Percentiles rank a stretch among this genome's conserved stretches.
Conservation (phyloP, 768 basidiomycete species). For the Cyathus striatus region DNA sequence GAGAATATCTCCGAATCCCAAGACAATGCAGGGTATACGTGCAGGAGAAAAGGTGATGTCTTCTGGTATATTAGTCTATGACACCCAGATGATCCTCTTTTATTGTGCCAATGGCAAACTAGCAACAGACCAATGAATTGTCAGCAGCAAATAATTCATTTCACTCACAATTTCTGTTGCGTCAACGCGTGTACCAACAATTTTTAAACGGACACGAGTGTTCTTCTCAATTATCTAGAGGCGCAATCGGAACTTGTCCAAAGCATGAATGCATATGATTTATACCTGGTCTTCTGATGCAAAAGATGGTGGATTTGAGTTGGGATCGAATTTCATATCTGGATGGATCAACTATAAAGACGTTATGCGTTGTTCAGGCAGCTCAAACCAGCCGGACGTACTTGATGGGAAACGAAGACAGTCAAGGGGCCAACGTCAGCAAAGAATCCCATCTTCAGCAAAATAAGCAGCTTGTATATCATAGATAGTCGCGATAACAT, state of each 20-base stretch:
- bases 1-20: too few relatives aligned
- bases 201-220: slow-evolving; percentile 87
- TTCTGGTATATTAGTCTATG: slow-evolving; percentile 77
- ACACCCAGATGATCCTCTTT: slow-evolving; percentile 98
- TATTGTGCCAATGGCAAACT: slow-evolving; percentile 98
- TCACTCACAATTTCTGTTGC: slow-evolving; percentile 90
- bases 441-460: slow-evolving; percentile 91
- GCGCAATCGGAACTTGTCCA: neutral
- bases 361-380: neutral
- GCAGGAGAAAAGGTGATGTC: too few relatives aligned
- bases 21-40: too few relatives aligned
- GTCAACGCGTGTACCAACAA: slow-evolving; percentile 97
- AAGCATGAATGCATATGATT: slow-evolving; percentile 1
- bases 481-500: neutral
- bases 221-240: slow-evolving; percentile 88
- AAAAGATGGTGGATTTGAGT: slow-evolving; percentile 95
- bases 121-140: neutral
- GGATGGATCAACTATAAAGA: slow-evolving; percentile 77
- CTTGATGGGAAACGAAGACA: slow-evolving; percentile 95
- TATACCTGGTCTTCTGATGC: slow-evolving; percentile 85
- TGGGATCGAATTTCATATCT: slow-evolving; percentile 93
- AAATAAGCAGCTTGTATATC: neutral
- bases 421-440: slow-evolving; percentile 92
- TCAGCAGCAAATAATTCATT: slow-evolving; percentile 1
- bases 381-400: too few relatives aligned